These are phyloP conservation scores for Coelastrella sp. DNA, from an alignment of 139 green algal genomes.

Conservation along the genomic window DNA sequence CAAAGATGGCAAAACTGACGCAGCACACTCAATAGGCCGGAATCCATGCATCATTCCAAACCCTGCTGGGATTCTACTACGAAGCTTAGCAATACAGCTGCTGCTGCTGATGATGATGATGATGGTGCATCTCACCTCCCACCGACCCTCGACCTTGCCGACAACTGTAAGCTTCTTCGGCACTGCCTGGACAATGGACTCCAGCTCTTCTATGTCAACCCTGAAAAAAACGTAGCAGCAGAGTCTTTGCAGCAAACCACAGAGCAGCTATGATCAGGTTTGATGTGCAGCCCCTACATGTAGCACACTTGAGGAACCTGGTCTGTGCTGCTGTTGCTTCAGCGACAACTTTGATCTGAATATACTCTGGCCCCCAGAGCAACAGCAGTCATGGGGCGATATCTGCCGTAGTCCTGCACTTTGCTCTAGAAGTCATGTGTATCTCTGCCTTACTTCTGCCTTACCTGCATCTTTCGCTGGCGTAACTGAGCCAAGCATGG, in stretches of 20 bases:
- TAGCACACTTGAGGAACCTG: too few relatives aligned
- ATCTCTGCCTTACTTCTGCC: not conserved
- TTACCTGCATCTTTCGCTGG: conserved; percentile 37
- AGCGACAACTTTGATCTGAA: too few relatives aligned
- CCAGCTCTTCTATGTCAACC: conserved; percentile 31
- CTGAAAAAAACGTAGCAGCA: too few relatives aligned
- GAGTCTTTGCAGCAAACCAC: too few relatives aligned
- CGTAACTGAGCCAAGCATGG: conserved; percentile 29
- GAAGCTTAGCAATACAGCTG: not conserved
- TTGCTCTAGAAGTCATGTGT: not conserved
- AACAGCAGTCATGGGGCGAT: too few relatives aligned
- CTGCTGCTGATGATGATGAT: not conserved
- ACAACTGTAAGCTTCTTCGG: not conserved
- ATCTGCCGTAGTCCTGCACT: too few relatives aligned
- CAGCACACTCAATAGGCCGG: too few relatives aligned
- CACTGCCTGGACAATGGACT: conserved; percentile 1
- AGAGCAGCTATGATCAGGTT: too few relatives aligned
- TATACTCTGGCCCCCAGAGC: too few relatives aligned
- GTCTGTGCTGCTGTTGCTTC: too few relatives aligned
- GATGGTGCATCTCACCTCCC: conserved; percentile 4
- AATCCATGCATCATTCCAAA: too few relatives aligned
- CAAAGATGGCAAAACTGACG: too few relatives aligned
- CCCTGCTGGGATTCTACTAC: not conserved
- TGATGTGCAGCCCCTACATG: not conserved
- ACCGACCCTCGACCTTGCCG: not conserved